Conservation (phyloP, 108 stramenopile species). For the Hondaea fermentalgiana region DNA sequence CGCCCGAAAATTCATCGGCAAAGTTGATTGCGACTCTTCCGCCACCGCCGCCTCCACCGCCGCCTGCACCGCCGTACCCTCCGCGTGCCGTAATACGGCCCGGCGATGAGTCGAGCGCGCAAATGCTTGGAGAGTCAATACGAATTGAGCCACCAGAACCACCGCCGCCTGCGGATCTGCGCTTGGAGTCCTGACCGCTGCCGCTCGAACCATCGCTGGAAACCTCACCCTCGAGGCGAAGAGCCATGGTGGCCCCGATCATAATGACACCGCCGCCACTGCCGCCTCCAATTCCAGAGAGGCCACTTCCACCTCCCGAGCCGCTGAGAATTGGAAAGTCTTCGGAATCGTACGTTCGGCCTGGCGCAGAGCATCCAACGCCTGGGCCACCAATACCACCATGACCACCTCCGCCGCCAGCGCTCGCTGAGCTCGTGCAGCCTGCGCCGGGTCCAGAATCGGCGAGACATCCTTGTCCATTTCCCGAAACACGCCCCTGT, state of each 20-base stretch:
- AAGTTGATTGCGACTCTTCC: background rate
- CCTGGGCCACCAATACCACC: background rate
- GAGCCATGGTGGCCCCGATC: background rate
- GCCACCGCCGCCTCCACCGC: slow-evolving; percentile 1
- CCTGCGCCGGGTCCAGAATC: background rate
- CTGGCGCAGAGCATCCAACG: background rate
- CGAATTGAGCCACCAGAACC: background rate
- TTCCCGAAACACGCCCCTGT: background rate
- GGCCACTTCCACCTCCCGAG: background rate
- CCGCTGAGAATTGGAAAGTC: background rate
- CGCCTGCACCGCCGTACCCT: background rate
- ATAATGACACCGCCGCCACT: background rate
- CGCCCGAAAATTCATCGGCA: background rate
- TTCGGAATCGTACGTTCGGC: background rate
- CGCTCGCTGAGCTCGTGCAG: background rate
- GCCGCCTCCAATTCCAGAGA: background rate
- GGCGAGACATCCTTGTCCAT: background rate
- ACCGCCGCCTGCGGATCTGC: slow-evolving; percentile 4
- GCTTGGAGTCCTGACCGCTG: background rate
- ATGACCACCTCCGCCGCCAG: background rate
- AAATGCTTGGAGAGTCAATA: background rate
- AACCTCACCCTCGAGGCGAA: background rate
- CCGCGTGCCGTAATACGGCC: background rate
- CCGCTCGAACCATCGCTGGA: background rate
- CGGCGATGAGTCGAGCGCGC: background rate